Evolutionary conservation across 2,329 filamentous ascomycete genomes (phyloP).

Genomic region (Xylariales sp.): DNA sequence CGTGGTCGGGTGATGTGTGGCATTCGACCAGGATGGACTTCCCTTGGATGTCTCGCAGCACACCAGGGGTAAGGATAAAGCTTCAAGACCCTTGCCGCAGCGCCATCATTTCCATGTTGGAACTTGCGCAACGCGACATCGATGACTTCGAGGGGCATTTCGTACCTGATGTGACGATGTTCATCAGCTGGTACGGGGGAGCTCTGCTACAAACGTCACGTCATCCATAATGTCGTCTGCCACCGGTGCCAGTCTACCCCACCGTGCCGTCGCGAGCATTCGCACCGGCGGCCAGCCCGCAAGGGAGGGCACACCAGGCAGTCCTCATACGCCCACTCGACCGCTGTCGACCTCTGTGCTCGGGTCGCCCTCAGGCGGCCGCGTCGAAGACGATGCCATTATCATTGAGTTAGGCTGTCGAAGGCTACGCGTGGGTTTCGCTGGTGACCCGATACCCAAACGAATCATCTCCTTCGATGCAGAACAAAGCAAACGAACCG

Average conservation of each 20-base stretch:
- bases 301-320: constrained; percentile 30
- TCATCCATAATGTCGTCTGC: constrained; percentile 37
- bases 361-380: constrained; percentile 55
- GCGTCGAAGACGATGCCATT: constrained; percentile 77
- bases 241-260: constrained; percentile 42
- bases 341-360: constrained; percentile 49
- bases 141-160: too few species aligned
- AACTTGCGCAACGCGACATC: not conserved
- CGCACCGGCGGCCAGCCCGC: constrained; percentile 34
- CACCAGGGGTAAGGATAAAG: constrained; percentile 2
- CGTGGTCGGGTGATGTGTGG: too few species aligned
- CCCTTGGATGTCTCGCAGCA: too few species aligned
- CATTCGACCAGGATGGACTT: too few species aligned
- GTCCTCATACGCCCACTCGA: constrained; percentile 56
- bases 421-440: constrained; percentile 76
- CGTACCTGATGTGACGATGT: too few species aligned
- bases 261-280: constrained; percentile 56
- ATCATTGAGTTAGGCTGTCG: constrained; percentile 80
- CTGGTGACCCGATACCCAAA: constrained; percentile 77
- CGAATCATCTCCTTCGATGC: constrained; percentile 66
- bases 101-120: constrained; percentile 2
- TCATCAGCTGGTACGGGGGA: too few species aligned
- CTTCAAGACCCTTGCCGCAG: not conserved
- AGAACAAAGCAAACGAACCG: constrained; percentile 69
- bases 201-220: too few species aligned